A percentile compares a stretch with the other conserved stretches of the same genome.
phyloP scores from a whole-genome alignment of 257 asterid genomes.

The Euphrasia confusa region DNA sequence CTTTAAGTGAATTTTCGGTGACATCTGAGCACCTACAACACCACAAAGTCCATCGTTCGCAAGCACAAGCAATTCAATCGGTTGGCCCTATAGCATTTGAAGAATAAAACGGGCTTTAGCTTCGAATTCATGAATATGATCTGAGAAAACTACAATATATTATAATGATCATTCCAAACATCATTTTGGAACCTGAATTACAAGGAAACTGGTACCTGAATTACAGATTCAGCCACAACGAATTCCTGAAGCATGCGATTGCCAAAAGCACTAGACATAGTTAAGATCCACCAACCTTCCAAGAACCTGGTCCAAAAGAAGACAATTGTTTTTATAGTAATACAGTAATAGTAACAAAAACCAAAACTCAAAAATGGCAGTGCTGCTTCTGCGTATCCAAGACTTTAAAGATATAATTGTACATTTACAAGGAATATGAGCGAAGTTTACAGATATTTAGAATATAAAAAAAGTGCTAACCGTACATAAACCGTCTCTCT shows the following conservation, averaged over 20 bases:
- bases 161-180: background rate
- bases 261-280: conserved; percentile 99
- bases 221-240: conserved; percentile 96
- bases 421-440: conserved; percentile 1
- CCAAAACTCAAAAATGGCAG: background rate
- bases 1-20: background rate
- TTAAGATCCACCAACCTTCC: conserved; percentile 99
- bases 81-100: conserved; percentile 61
- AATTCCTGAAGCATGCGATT: conserved; percentile 92
- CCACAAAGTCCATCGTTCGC: conserved; percentile 26
- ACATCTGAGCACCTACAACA: background rate
- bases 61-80: conserved; percentile 82
- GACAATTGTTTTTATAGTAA: background rate
- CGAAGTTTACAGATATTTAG: conserved; percentile 15
- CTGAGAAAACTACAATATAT: background rate
- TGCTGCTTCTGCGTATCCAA: conserved; percentile 12
- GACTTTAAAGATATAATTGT: conserved; percentile 7
- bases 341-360: background rate
- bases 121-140: background rate
- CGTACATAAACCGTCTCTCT: conserved; percentile 39
- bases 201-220: conserved; percentile 55
- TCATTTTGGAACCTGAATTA: background rate
- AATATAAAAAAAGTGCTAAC: conserved; percentile 9
- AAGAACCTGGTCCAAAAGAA: conserved; percentile 53
- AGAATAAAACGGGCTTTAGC: conserved; percentile 3